Evolutionary conservation across 352 stramenopile genomes (phyloP).

Genomic region (Pythium brachiatum): DNA sequence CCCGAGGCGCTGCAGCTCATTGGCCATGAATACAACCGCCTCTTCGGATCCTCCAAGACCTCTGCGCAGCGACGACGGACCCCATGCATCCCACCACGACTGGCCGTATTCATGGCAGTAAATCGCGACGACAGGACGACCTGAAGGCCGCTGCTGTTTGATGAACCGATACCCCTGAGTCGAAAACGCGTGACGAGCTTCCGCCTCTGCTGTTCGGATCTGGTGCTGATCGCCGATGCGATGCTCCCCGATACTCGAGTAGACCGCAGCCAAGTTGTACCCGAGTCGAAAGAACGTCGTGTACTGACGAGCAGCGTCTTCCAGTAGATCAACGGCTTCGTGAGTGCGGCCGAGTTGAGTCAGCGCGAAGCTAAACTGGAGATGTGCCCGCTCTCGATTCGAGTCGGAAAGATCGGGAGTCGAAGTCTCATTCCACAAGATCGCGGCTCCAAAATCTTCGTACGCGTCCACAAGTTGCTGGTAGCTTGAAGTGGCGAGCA

Average conservation of each 20-base stretch:
- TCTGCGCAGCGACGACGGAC: constrained; percentile 58
- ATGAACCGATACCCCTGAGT: constrained; percentile 24
- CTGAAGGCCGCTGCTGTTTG: constrained; percentile 31
- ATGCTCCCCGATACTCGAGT: constrained; percentile 27
- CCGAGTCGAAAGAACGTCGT: constrained; percentile 35
- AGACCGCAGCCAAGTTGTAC: constrained; percentile 60
- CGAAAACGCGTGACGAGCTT: constrained; percentile 34
- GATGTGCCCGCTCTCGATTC: constrained; percentile 33
- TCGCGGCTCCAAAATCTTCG: constrained; percentile 16
- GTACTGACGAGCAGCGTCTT: constrained; percentile 22
- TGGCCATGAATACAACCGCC: constrained; percentile 85
- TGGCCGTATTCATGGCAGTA: constrained; percentile 93
- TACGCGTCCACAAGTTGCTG: constrained; percentile 26
- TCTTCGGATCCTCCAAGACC: constrained; percentile 91
- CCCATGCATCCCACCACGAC: constrained; percentile 88
- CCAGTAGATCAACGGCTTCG: constrained; percentile 39
- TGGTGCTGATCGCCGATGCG: constrained; percentile 30
- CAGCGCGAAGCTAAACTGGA: constrained; percentile 46
- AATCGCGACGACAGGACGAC: constrained; percentile 56
- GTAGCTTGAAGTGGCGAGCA: background rate
- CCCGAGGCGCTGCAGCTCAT: constrained; percentile 70
- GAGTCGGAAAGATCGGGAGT: background rate
- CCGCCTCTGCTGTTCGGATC: constrained; percentile 31
- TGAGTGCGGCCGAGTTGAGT: constrained; percentile 13
- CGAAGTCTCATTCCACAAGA: constrained; percentile 7